These are phyloP conservation scores for Myxozyma mucilagina DNA, from an alignment of 805 yeast species.

Conservation along the genomic window DNA sequence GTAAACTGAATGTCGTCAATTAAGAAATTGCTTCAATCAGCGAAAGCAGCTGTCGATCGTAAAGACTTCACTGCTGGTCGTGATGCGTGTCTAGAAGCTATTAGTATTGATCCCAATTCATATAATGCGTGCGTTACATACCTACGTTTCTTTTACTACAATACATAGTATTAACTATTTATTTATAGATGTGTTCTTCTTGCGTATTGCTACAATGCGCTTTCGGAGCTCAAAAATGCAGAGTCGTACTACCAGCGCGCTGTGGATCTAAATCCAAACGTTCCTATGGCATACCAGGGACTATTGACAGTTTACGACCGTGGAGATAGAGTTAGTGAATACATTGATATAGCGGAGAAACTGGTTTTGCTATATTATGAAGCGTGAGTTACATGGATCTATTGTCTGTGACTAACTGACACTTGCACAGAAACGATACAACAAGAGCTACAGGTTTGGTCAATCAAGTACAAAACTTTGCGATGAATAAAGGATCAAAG, in stretches of 20 bases:
- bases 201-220: conserved; percentile 27
- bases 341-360: conserved; percentile 32
- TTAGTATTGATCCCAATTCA: conserved; percentile 56
- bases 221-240: conserved; percentile 49
- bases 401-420: not conserved
- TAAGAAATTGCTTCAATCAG: conserved; percentile 30
- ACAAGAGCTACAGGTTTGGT: conserved; percentile 33
- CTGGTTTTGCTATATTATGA: conserved; percentile 30
- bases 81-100: conserved; percentile 54
- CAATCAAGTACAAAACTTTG: conserved; percentile 27
- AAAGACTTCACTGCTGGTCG: conserved; percentile 65
- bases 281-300: conserved; percentile 81
- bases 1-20: conserved; percentile 9
- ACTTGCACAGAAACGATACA: conserved; percentile 28
- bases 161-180: conserved; percentile 8
- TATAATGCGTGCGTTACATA: conserved; percentile 59
- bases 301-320: conserved; percentile 43
- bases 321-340: conserved; percentile 24
- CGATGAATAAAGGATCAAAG: conserved; percentile 24
- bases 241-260: conserved; percentile 48
- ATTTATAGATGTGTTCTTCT: conserved; percentile 19
- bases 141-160: not conserved
- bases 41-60: conserved; percentile 40
- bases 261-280: conserved; percentile 47
- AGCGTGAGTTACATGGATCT: conserved; percentile 9